Conservation (phyloP, 148 eudicot genomes). For the Vaccinium macrocarpon region DNA sequence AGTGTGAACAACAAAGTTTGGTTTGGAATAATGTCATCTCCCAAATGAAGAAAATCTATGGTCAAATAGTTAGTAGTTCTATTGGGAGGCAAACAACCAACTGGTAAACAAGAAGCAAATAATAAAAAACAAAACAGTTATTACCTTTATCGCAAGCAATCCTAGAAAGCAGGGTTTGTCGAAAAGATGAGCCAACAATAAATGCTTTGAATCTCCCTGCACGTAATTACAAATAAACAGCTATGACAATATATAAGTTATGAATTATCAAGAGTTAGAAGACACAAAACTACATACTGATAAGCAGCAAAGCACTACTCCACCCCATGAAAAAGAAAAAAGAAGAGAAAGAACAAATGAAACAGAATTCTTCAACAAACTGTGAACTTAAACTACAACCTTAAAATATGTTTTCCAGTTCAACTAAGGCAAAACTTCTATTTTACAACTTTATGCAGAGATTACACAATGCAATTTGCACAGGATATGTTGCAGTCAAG, state of each 20-base stretch:
- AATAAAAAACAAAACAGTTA: neutral
- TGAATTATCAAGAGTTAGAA: neutral
- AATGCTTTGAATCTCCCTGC: conserved; percentile 77
- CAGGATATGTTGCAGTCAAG: neutral
- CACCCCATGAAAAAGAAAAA: neutral
- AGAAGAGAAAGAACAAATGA: neutral
- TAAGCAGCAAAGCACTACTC: neutral
- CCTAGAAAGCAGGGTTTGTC: conserved; percentile 98
- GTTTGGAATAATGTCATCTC: neutral
- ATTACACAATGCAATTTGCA: neutral
- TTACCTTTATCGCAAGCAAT: conserved; percentile 76
- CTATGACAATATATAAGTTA: neutral
- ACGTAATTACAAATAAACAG: conserved; percentile 8
- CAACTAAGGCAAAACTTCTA: neutral
- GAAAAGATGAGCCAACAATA: conserved; percentile 84
- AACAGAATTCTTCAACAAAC: neutral
- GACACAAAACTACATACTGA: neutral
- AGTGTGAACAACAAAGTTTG: neutral
- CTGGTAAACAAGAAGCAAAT: neutral
- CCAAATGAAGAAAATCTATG: neutral
- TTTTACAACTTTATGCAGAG: neutral
- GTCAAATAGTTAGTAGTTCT: neutral
- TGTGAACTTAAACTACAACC: neutral
- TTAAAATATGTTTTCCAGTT: neutral
- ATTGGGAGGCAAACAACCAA: neutral